Base-by-base conservation (phyloP, 768 basidiomycete genomes). In the Macrolepiota dolichaula region DNA sequence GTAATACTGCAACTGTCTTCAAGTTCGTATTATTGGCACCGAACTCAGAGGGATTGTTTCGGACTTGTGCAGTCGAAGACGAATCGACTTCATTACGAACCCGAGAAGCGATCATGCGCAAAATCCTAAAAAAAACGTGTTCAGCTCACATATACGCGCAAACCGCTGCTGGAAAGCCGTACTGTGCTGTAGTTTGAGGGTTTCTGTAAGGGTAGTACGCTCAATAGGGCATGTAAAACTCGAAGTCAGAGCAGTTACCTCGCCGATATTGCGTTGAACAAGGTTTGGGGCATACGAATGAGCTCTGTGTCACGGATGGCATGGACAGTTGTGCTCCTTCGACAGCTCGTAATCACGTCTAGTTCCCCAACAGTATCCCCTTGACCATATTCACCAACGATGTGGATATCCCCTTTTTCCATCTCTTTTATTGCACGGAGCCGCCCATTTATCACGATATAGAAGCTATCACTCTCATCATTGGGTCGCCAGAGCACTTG, bases 281-380 rank as follows among this genome's bases (percentile, higher is more conserved):
- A 80, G 0, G 97, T 97, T 68, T 92, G 88, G 0, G 97, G 97
- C 91, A 99, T 97, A 29, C 96, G 80, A 29, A 96, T 96, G 12
- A 99, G 81, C 72, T 99, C 97, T 0, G 95, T 94, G 70, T 99
- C 97, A 67, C 97, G 93, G 64, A 99, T 98, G 6, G 97, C 97
- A 74, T 98, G 96, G 17, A 98, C 87, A 0, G 95, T 98, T 51
- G 87, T 96, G 57, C 89, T 84, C 60, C 97, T 85, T 2, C 85
- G 84, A 17, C 88, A 91, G 66, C 89, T 91, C 7, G 96, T 97
- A 68, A 99, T 98, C 55, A 97, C 97, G 71, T 98, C 97, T 12
- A 99, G 81, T 73, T 99, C 97, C 25, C 97, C 97, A 52, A 98
- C 94, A 0, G 92, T 92, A 69, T 98, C 96, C 10, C 95, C 96